Evolutionary conservation across 495 filamentous ascomycete species (phyloP), one percentile per base, ranked within the genome.

Genomic region (Sphaerosporella brunnea): DNA sequence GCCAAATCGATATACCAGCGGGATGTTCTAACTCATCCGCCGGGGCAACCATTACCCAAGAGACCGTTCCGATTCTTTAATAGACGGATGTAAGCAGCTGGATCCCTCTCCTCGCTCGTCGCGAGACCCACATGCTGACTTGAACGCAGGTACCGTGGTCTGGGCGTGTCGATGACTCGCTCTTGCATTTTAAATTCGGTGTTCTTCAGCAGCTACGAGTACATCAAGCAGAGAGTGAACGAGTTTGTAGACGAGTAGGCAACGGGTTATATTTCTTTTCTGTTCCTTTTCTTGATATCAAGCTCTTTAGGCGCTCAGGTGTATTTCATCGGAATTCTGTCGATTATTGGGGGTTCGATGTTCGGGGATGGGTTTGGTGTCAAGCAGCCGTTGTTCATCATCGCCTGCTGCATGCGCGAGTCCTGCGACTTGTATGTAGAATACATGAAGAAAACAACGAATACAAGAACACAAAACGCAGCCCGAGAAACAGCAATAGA

Each of bases 1-100:
- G 81, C 80, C 7, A 90, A 90, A 63, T 80, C 74, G 51, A 78
- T 80, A 48, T 90, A 85, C 62, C 82, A 90, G 59, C 72, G 80
- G 18, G 82, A 85, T 53, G 77, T 82, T 37, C 68, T 90, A 25
- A 77, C 79, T 47, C 75, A 75, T 56, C 68, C 73, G 23, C 73
- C 72, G 15, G 71, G 75, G 34, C 70, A 70, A 46, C 70, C 73
- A 16, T 65, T 73, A 36, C 76, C 82, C 15, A 79, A 77, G 61
- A 80, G 58, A 18, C 53, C 53, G 18, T 49, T 88, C 48, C 66
- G 73, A 38, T 84, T 82, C 60, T 80, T 82, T 63, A 73, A 77
- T 52, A 66, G 67, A 26, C 71, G 75, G 43, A 82, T 82, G 75
- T 90, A 85, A 52, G 59, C 38, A 20, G 8, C 23, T 13, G n/a